Base-by-base conservation (phyloP, 306 rosid genomes). In the Sicyos baderoa region DNA sequence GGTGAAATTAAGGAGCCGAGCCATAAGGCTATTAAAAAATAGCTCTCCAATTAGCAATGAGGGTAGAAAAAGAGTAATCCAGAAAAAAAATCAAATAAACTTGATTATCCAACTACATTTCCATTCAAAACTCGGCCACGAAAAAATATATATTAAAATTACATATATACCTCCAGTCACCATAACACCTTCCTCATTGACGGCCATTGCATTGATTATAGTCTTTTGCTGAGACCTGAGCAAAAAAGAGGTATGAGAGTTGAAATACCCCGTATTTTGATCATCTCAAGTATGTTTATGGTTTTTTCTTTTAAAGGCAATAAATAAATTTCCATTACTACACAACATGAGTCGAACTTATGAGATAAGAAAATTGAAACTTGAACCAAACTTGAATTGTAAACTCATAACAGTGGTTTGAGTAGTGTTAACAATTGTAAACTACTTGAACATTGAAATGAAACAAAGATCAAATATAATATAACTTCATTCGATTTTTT, bases 161-260 rank as follows among this genome's bases (percentile, higher is more conserved):
- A 53, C 67, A 82, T 21, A 32, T 72, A 64, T 85, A 93, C 99
- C 99, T 88, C 99, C 99, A 19, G 97, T 88, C 63, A 78, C 97
- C 89, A 93, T 73, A 67, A 93, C 95, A 29, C 99, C 99, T 25
- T 93, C 99, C 54, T 93, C 97, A 63, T 93, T 93, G 83, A 93
- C 95, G 59, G 99, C 91, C 99, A 88, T 90, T 19, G 97, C 87
- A 70, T 93, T 90, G 72, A 90, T 93, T 62, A 93, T 93, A 58
- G 97, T 90, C 80, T 90, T 93, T 84, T 93, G 99, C 78, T 93
- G 99, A 67, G 99, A 88, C 64, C 99, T 93, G 88, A 79, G 73
- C 65, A 74, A 32, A 65, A 59, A 40, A 54, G 51, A 11, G 53
- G 54, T 18, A 65, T 61, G 19, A 52, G 53, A 22, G 53, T 72